Evolutionary conservation across 768 basidiomycete species (phyloP).

Genomic region (Trametes maxima): DNA sequence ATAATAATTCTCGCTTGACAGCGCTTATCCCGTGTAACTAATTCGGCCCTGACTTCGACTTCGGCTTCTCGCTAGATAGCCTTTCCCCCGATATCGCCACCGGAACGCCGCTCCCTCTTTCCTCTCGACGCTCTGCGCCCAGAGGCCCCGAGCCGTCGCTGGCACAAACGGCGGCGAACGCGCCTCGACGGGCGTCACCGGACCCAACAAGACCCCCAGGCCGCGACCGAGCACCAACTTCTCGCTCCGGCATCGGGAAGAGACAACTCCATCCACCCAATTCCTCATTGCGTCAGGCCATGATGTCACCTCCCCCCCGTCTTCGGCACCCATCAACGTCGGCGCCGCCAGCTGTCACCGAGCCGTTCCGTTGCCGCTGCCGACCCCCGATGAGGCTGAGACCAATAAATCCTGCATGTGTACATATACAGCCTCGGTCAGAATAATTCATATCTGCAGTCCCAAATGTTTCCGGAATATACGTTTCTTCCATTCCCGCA

Average conservation of each 20-base stretch:
- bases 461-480: too few species aligned
- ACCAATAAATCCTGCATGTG: too few species aligned
- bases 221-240: constrained; percentile 10
- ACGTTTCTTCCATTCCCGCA: too few species aligned
- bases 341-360: too few species aligned
- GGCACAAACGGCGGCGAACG: too few species aligned
- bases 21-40: too few species aligned
- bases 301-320: constrained; percentile 8
- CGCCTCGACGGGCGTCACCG: not conserved
- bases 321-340: not conserved
- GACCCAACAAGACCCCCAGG: not conserved
- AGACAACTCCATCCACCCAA: not conserved
- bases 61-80: not conserved
- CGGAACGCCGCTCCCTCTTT: not conserved
- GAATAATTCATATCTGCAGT: too few species aligned
- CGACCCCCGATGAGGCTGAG: too few species aligned
- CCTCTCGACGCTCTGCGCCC: too few species aligned
- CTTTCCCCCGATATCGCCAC: not conserved
- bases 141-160: too few species aligned
- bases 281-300: constrained; percentile 11
- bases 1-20: not conserved
- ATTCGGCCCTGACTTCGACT: not conserved
- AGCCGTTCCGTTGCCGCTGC: too few species aligned
- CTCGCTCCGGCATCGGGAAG: not conserved
- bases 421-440: too few species aligned